A percentile compares a stretch with the other conserved stretches of the same genome.
Evolutionary conservation across 129 eudicot species (phyloP).

Genomic region (Saposhnikovia divaricata): DNA sequence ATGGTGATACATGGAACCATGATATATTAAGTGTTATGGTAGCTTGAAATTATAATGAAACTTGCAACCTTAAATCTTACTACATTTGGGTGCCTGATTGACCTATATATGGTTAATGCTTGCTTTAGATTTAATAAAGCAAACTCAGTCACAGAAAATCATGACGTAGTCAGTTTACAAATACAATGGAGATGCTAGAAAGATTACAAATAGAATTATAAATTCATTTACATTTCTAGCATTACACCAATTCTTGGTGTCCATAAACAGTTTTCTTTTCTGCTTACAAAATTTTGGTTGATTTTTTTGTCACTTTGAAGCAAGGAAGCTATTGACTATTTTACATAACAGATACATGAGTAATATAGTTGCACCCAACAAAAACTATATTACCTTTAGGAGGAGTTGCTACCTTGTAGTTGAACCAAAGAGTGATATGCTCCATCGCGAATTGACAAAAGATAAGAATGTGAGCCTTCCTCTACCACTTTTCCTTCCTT

Average conservation of each 20-base stretch:
- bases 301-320: no score
- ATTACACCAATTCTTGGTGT: background rate
- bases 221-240: background rate
- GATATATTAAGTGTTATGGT: background rate
- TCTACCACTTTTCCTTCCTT: conserved; percentile 59
- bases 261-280: background rate
- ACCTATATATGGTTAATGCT: conserved; percentile 52
- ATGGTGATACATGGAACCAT: background rate
- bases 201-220: background rate
- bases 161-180: background rate
- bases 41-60: background rate
- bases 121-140: background rate
- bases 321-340: background rate
- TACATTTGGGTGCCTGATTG: background rate
- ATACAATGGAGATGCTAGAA: background rate
- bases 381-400: conserved; percentile 18
- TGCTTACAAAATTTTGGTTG: conserved; percentile 4
- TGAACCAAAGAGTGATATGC: conserved; percentile 47
- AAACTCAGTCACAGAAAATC: background rate
- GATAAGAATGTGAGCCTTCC: conserved; percentile 64
- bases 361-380: background rate
- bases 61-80: conserved; percentile 44
- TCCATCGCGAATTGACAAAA: conserved; percentile 35
- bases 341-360: background rate
- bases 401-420: conserved; percentile 34